Percentiles rank a stretch among this genome's conserved stretches.
phyloP scores from a whole-genome alignment of 176 grass and related monocot species.

The Eragrostis nindensis region DNA sequence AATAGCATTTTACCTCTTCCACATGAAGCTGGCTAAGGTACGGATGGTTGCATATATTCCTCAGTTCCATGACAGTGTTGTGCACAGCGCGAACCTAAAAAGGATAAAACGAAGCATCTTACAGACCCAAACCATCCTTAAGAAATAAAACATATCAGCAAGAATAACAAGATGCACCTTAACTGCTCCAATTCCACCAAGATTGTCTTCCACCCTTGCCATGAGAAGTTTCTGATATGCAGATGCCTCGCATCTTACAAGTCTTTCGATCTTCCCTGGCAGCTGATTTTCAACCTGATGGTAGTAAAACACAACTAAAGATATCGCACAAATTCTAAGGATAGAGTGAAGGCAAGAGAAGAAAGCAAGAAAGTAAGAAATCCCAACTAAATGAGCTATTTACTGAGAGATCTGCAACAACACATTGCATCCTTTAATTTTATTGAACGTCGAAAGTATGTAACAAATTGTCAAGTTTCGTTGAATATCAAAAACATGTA shows the following conservation, averaged over 20 bases:
- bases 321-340: constrained; percentile 19
- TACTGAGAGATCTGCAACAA: constrained; percentile 3
- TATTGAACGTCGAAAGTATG: constrained; percentile 4
- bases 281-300: constrained; percentile 93
- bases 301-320: constrained; percentile 42
- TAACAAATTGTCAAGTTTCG: neutral
- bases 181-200: constrained; percentile 80
- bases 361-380: neutral
- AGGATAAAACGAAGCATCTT: constrained; percentile 23
- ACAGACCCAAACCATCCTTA: constrained; percentile 23
- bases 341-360: constrained; percentile 17
- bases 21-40: constrained; percentile 96
- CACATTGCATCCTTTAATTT: constrained; percentile 6
- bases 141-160: constrained; percentile 35
- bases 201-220: constrained; percentile 95
- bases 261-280: constrained; percentile 93
- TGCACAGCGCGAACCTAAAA: constrained; percentile 85
- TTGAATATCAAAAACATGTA: no score
- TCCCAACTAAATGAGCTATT: constrained; percentile 19
- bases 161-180: constrained; percentile 63
- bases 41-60: constrained; percentile 99
- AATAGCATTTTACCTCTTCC: constrained; percentile 71
- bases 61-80: constrained; percentile 98
- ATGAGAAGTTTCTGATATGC: constrained; percentile 99
- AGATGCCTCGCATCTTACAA: constrained; percentile 97